Evolutionary conservation across 768 basidiomycete species (phyloP).

Genomic region (Mycena vulgaris): DNA sequence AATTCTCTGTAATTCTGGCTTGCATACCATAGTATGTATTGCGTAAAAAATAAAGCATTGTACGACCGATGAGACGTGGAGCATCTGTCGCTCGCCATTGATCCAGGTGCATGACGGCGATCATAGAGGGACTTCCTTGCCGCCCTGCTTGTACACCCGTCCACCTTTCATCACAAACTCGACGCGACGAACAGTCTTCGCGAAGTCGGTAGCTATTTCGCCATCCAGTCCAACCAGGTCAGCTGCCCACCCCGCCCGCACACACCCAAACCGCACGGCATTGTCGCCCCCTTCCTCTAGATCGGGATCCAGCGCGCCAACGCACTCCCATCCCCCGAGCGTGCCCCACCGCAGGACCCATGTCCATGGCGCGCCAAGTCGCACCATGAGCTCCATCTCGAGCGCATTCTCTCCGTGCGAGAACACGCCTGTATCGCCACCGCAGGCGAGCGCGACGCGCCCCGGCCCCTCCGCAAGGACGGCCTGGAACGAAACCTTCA

Average conservation of each 20-base stretch:
- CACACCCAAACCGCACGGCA: constrained; percentile 70
- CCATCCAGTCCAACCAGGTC: constrained; percentile 60
- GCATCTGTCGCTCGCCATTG: too few relatives aligned
- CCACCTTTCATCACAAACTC: constrained; percentile 75
- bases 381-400: constrained; percentile 75
- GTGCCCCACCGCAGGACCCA: constrained; percentile 73
- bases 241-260: constrained; percentile 70
- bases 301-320: constrained; percentile 66
- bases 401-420: constrained; percentile 72
- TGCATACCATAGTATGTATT: not conserved
- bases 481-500: constrained; percentile 57
- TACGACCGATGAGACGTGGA: too few relatives aligned
- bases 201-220: constrained; percentile 58
- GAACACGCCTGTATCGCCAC: constrained; percentile 78
- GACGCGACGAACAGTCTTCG: constrained; percentile 63
- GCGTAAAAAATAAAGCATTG: not conserved
- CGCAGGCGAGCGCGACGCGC: constrained; percentile 64
- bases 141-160: constrained; percentile 59
- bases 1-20: not conserved
- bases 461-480: constrained; percentile 61
- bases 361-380: constrained; percentile 66
- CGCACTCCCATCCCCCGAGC: constrained; percentile 70
- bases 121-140: constrained; percentile 38
- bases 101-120: too few relatives aligned
- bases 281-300: constrained; percentile 55